Percentiles rank a stretch among this genome's conserved stretches.
Conservation (phyloP, 805 yeast species). For the Saitoella complicata region DNA sequence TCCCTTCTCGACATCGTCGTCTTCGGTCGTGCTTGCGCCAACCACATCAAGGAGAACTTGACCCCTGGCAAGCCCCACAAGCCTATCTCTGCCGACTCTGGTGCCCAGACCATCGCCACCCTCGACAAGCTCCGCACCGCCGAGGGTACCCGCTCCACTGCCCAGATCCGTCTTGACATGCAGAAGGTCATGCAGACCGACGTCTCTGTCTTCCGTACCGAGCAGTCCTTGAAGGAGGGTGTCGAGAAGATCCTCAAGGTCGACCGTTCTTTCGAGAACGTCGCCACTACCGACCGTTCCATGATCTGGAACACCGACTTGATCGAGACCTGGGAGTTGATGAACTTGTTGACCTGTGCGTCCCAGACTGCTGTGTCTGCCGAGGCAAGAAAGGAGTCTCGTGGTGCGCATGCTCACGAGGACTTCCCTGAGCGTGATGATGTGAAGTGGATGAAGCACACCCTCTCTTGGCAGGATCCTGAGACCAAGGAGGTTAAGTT, state of each 20-base stretch:
- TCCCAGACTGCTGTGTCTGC: constrained; percentile 90
- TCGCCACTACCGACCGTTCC: constrained; percentile 84
- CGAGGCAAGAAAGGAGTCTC: constrained; percentile 86
- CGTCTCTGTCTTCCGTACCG: constrained; percentile 92
- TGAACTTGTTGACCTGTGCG: constrained; percentile 93
- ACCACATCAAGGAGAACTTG: constrained; percentile 69
- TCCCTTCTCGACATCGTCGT: constrained; percentile 91
- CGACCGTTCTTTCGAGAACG: constrained; percentile 55
- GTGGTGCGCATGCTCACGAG: constrained; percentile 99
- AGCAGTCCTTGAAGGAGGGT: constrained; percentile 82
- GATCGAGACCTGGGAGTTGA: constrained; percentile 89
- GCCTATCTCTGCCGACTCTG: constrained; percentile 71
- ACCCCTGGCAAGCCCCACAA: constrained; percentile 80
- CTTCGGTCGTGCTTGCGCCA: constrained; percentile 96
- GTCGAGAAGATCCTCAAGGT: constrained; percentile 59
- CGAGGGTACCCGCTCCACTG: constrained; percentile 64
- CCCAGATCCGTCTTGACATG: constrained; percentile 81
- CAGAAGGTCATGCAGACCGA: constrained; percentile 93
- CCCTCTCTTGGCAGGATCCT: constrained; percentile 74
- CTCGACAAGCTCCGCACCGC: constrained; percentile 80
- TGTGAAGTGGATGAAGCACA: constrained; percentile 93
- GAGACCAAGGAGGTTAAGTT: constrained; percentile 57
- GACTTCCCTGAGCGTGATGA: constrained; percentile 95
- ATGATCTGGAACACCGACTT: constrained; percentile 98
- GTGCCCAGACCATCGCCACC: constrained; percentile 78